A percentile compares a stretch with the other conserved stretches of the same genome.
These are phyloP conservation scores for Colletotrichum salicis DNA, from an alignment of 2,329 filamentous ascomycete species.

Conservation along the genomic window DNA sequence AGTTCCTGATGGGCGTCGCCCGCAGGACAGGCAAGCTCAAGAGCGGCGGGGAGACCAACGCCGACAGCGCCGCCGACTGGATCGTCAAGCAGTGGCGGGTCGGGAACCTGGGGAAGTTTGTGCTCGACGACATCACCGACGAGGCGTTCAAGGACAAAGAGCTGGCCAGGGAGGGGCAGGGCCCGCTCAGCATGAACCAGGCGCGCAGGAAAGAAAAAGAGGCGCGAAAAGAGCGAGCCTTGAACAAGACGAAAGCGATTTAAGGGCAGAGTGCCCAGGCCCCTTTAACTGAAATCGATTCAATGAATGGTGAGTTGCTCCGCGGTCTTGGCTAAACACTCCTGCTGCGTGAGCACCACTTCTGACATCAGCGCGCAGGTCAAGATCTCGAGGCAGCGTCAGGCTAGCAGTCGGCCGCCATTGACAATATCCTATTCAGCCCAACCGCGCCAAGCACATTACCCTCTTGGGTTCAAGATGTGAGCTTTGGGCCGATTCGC, in stretches of 20 bases:
- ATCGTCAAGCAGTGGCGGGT: conserved; percentile 84
- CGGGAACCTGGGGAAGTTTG: conserved; percentile 79
- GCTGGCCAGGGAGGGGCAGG: conserved; percentile 55
- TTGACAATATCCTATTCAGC: no score
- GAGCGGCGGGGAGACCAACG: conserved; percentile 76
- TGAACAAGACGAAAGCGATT: conserved; percentile 29
- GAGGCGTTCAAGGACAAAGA: conserved; percentile 64
- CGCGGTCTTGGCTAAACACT: no score
- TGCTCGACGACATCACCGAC: conserved; percentile 79
- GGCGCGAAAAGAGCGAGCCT: conserved; percentile 54
- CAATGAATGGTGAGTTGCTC: no score
- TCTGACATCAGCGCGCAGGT: no score
- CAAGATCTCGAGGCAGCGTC: no score
- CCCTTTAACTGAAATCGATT: no score
- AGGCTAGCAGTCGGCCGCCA: no score
- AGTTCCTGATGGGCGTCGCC: conserved; percentile 78
- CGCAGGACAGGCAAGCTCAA: conserved; percentile 78
- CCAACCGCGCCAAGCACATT: no score
- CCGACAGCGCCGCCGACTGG: conserved; percentile 80
- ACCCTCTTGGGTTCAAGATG: no score
- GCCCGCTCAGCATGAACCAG: conserved; percentile 72
- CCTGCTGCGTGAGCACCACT: no score
- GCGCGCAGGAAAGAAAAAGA: conserved; percentile 75
- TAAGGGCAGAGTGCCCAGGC: neutral
- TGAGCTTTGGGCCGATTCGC: no score